phyloP scores from a whole-genome alignment of 2,329 filamentous ascomycete species.

The Phialophora expanda region DNA sequence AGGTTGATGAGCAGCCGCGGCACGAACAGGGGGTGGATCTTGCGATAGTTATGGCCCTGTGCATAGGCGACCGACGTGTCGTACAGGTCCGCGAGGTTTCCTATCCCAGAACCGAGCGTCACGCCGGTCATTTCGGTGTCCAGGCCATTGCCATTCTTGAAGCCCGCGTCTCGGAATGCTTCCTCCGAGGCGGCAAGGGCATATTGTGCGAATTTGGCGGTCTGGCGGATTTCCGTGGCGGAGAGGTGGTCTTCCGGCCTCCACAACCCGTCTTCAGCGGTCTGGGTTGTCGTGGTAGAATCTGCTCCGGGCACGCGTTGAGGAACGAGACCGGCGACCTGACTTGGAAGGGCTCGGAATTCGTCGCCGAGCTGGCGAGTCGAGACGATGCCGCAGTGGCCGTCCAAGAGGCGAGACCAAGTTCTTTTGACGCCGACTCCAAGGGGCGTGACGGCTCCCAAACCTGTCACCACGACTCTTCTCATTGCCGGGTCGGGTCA shows the following conservation, averaged over 20 bases:
- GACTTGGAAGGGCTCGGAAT: slow-evolving; percentile 79
- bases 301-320: slow-evolving; percentile 47
- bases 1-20: slow-evolving; percentile 93
- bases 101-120: slow-evolving; percentile 92
- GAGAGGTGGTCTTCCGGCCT: slow-evolving; percentile 52
- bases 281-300: slow-evolving; percentile 42
- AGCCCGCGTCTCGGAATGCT: slow-evolving; percentile 81
- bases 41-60: slow-evolving; percentile 65
- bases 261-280: slow-evolving; percentile 47
- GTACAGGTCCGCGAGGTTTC: slow-evolving; percentile 90
- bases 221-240: slow-evolving; percentile 69
- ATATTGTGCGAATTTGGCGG: slow-evolving; percentile 92
- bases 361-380: slow-evolving; percentile 65
- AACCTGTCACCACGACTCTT: slow-evolving; percentile 81
- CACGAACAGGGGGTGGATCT: slow-evolving; percentile 91
- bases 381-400: slow-evolving; percentile 80
- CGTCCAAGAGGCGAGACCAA: slow-evolving; percentile 80
- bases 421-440: slow-evolving; percentile 77
- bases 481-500: slow-evolving; percentile 44
- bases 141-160: slow-evolving; percentile 66
- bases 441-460: slow-evolving; percentile 81
- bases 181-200: slow-evolving; percentile 85
- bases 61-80: slow-evolving; percentile 75
- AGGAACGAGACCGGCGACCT: slow-evolving; percentile 83
- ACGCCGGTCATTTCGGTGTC: slow-evolving; percentile 82